Conservation (phyloP, 257 asterid genomes). For the Solanum ossicruentum region DNA sequence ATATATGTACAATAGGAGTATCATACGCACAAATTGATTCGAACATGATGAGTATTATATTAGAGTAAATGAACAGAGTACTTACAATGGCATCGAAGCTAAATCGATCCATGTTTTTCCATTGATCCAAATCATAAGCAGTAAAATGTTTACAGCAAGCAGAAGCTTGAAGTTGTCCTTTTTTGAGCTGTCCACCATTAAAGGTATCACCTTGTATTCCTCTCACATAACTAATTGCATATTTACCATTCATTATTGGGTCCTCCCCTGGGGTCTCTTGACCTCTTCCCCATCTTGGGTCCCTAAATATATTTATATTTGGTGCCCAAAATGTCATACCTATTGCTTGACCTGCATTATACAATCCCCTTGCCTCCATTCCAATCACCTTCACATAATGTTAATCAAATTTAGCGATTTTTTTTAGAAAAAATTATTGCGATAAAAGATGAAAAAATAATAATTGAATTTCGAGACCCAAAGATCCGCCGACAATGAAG, state of each 20-base stretch:
- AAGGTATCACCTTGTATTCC: conserved; percentile 64
- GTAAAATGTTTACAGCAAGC: conserved; percentile 90
- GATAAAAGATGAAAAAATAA: background rate
- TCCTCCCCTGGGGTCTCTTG: conserved; percentile 91
- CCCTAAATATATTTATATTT: conserved; percentile 65
- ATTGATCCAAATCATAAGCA: conserved; percentile 65
- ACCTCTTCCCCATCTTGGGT: conserved; percentile 91
- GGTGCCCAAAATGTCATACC: conserved; percentile 95
- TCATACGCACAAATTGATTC: background rate
- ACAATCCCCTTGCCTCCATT: conserved; percentile 60
- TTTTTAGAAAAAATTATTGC: no score
- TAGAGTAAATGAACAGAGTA: background rate
- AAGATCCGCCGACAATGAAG: background rate
- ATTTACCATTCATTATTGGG: conserved; percentile 40
- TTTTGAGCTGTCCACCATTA: conserved; percentile 28
- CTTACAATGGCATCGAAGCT: conserved; percentile 54
- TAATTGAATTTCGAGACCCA: background rate
- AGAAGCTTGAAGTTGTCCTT: conserved; percentile 49
- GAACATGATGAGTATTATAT: no score
- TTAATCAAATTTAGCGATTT: background rate
- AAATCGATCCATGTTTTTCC: conserved; percentile 48
- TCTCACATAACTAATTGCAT: conserved; percentile 56
- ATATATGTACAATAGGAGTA: background rate
- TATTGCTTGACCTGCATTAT: conserved; percentile 63
- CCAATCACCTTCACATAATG: conserved; percentile 39